Conservation (phyloP, 2,329 filamentous ascomycete genomes). For the Fusarium kyushuense region DNA sequence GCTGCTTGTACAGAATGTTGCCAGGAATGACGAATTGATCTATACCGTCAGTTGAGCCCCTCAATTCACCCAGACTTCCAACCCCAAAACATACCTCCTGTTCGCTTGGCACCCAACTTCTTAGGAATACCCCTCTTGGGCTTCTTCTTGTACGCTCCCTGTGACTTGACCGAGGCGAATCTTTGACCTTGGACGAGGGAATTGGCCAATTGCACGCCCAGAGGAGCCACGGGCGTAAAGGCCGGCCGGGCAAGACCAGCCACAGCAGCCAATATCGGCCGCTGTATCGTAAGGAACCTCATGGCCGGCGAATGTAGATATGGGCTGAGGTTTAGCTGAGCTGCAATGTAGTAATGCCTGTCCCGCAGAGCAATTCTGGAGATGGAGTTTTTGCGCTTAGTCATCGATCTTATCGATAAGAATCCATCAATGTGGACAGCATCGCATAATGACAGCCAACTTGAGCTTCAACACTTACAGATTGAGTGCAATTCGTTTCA, state of each 20-base stretch:
- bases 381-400: slow-evolving; percentile 49
- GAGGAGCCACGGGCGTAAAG: slow-evolving; percentile 37
- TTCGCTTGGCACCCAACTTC: slow-evolving; percentile 94
- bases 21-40: slow-evolving; percentile 94
- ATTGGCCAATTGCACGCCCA: slow-evolving; percentile 53
- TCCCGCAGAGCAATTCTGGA: slow-evolving; percentile 33
- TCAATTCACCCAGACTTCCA: background rate
- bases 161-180: slow-evolving; percentile 71
- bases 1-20: slow-evolving; percentile 98
- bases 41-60: slow-evolving; percentile 52
- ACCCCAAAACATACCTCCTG: slow-evolving; percentile 73
- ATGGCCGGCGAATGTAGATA: slow-evolving; percentile 55
- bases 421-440: slow-evolving; percentile 42
- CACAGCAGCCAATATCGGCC: slow-evolving; percentile 59
- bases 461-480: slow-evolving; percentile 4
- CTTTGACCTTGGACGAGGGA: slow-evolving; percentile 62
- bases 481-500: background rate
- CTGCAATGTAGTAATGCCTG: slow-evolving; percentile 25
- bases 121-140: slow-evolving; percentile 74
- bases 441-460: slow-evolving; percentile 19
- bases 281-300: slow-evolving; percentile 62
- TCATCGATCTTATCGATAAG: slow-evolving; percentile 50
- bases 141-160: slow-evolving; percentile 75
- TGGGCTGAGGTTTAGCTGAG: slow-evolving; percentile 50
- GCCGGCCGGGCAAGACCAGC: slow-evolving; percentile 48